Evolutionary conservation across 2,329 filamentous ascomycete species (phyloP), one percentile per base, ranked within the genome.

Genomic region (Pochonia chlamydosporia): DNA sequence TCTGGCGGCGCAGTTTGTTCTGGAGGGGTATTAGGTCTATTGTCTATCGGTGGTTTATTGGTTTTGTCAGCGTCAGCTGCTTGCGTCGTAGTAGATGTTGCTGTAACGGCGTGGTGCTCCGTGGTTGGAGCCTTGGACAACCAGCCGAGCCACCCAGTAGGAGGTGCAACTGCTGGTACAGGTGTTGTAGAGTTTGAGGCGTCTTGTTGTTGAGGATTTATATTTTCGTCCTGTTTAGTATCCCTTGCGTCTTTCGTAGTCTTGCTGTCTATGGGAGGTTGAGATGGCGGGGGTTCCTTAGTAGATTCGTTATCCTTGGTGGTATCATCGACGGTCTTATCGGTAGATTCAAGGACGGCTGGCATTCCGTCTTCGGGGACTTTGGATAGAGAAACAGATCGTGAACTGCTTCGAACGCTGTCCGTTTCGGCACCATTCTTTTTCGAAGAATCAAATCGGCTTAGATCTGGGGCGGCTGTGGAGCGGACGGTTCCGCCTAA

Each of bases 61-160:
- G 44, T 24, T 47, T 40, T 14, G 21, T 24, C 28, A 48, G 23
- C 16, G 31, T n/a, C n/a, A n/a, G n/a, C n/a, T n/a, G n/a, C n/a
- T n/a, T n/a, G n/a, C n/a, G n/a, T n/a, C n/a, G 36, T 3, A 18
- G 28, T 9, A 21, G 24, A 16, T 40, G 46, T 41, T 45, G 40
- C 20, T 52, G 49, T 55, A 55, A 59, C 18, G 10, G 16, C 55
- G 41, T 50, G 48, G 44, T 42, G 39, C 35, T 49, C 30, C 50
- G 48, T 37, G 8, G 54, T 54, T 28, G 59, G 52, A 11, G 54
- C 53, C 42, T 51, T 63, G 14, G 57, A 59, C 57, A 78, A 65
- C 78, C 79, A 82, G 26, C 75, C 71, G 14, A 81, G 61, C 79
- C 79, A 82, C 18, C 75, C 69, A 23, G 74, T 70, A 6, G 74